Conservation (phyloP, 352 stramenopile species). For the Phytopythium boreale region DNA sequence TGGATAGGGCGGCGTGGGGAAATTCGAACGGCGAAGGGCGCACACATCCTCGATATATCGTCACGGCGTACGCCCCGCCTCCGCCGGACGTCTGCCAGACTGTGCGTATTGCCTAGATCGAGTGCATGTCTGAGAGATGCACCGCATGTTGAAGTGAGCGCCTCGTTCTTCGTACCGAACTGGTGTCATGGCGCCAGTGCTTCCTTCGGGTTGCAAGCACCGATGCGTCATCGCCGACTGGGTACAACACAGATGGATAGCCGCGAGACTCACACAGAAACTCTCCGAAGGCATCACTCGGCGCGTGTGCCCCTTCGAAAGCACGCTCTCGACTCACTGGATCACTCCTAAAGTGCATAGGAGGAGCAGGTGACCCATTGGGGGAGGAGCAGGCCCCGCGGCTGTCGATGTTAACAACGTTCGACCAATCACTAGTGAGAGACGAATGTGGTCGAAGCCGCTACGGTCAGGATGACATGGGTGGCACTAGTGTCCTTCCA, state of each 20-base stretch:
- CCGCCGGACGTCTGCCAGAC: neutral
- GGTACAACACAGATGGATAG: slow-evolving; percentile 6
- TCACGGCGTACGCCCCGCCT: neutral
- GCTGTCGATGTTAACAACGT: too few relatives aligned
- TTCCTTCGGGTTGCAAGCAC: neutral
- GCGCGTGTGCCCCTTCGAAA: neutral
- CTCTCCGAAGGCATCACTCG: neutral
- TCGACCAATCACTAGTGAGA: too few relatives aligned
- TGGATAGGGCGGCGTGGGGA: neutral
- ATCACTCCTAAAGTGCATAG: neutral
- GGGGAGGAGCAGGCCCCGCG: too few relatives aligned
- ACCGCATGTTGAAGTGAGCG: neutral
- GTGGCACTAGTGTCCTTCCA: too few relatives aligned
- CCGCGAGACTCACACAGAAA: neutral
- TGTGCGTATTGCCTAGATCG: neutral
- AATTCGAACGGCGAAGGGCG: slow-evolving; percentile 1
- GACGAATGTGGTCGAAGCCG: too few relatives aligned
- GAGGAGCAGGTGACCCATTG: too few relatives aligned
- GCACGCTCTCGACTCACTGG: neutral
- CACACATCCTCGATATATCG: neutral
- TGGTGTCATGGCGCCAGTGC: slow-evolving; percentile 1
- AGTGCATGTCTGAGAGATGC: neutral
- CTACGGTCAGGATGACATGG: too few relatives aligned
- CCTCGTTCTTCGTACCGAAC: neutral
- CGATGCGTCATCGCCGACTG: neutral